A percentile compares a stretch with the other conserved stretches of the same genome.
These are phyloP conservation scores for Chaetomium strumarium DNA, from an alignment of 2,329 filamentous ascomycete genomes.

Conservation along the genomic window DNA sequence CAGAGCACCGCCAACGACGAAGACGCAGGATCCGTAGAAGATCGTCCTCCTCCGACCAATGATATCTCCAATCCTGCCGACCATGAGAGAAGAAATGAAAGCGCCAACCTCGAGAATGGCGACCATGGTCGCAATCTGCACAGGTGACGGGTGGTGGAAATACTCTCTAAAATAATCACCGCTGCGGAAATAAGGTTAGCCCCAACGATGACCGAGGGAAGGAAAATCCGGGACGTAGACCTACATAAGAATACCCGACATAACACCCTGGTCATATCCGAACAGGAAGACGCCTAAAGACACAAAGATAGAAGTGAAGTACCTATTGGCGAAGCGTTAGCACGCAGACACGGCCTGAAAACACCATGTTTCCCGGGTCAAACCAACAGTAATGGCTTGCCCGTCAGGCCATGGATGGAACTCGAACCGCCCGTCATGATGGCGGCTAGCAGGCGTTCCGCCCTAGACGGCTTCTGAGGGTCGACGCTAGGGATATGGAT, in stretches of 20 bases:
- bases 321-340: conserved; percentile 46
- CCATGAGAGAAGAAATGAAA: conserved; percentile 78
- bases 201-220: not conserved
- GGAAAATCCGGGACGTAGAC: conserved; percentile 24
- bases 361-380: not conserved
- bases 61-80: conserved; percentile 85
- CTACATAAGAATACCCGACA: conserved; percentile 68
- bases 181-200: conserved; percentile 38
- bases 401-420: conserved; percentile 85
- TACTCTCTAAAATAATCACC: conserved; percentile 85
- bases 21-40: conserved; percentile 86
- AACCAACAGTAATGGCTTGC: conserved; percentile 85
- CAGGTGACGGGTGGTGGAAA: conserved; percentile 80
- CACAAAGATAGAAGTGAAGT: conserved; percentile 90
- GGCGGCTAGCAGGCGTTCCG: conserved; percentile 65
- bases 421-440: conserved; percentile 80
- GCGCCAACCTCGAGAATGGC: conserved; percentile 93
- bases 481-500: conserved; percentile 72
- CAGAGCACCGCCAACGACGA: conserved; percentile 75
- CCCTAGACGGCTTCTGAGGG: conserved; percentile 56
- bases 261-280: conserved; percentile 85
- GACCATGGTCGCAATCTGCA: conserved; percentile 93
- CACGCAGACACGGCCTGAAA: not conserved
- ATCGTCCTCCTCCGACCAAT: conserved; percentile 88
- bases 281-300: conserved; percentile 84